Evolutionary conservation across 139 green algal species (phyloP), one percentile per base, ranked within the genome.

Genomic region (Spirogloea muscicola): DNA sequence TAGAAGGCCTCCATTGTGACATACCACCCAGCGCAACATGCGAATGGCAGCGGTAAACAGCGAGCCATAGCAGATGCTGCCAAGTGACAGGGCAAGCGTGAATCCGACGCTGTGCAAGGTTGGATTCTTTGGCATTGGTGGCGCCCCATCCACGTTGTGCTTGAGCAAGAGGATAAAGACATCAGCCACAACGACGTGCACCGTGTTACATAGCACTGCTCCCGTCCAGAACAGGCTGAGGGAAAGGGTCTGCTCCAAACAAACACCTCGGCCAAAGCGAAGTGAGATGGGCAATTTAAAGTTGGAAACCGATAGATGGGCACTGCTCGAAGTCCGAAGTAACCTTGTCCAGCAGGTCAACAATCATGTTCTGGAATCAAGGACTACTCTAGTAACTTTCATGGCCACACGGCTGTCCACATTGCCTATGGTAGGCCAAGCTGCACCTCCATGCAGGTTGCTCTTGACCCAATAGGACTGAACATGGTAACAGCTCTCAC

Each of bases 31-130:
- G 33, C 68, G 58, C 1, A 77, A 5, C 29, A 57, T 27, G 13
- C 2, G 60, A 33, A 77, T 62, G 16, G 60, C 39, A 36, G 68
- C 16, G 29, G 61, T 77, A 31, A 77, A 76, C 18, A 77, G 68
- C 27, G 68, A 77, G 3, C 68, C 68, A 74, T 73, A 70, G 68
- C 68, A 77, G 55, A 77, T 77, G n/a, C 55, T 72, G 29, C 68
- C 68, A 27, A 77, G 58, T 3, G 57, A 76, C 31, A 71, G 51
- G n/a, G n/a, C n/a, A 21, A 77, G 68, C 18, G 57, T 27, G 63
- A 33, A 37, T 37, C 18, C 21, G 25, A 76, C n/a, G 18, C 57
- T 38, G 33, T 68, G 25, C 13, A 77, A 58, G 21, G 60, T 77
- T 21, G 49, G 18, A 9, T 76, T 33, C 42, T 52, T n/a, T 1